Conservation (phyloP, 306 rosid genomes). For the Ceratonia siliqua region DNA sequence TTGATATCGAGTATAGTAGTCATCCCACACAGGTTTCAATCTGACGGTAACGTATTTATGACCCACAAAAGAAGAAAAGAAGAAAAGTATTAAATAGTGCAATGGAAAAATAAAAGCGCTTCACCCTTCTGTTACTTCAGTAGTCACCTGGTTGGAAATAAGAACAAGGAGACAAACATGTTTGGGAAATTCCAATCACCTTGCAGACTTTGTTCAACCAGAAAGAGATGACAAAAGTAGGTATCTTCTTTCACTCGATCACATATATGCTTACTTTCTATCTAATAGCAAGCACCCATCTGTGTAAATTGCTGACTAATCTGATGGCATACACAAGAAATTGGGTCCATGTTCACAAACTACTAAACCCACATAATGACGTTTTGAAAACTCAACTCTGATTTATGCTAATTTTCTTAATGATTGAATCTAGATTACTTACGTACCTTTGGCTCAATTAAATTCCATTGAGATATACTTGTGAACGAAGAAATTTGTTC, state of each 20-base stretch:
- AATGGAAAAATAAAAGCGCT: background rate
- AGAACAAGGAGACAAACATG: background rate
- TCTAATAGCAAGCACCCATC: background rate
- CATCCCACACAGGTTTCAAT: background rate
- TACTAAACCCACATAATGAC: background rate
- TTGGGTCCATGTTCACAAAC: background rate
- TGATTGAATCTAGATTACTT: background rate
- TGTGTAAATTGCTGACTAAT: background rate
- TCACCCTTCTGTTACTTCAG: background rate
- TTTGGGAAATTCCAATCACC: background rate
- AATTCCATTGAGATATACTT: slow-evolving; percentile 10
- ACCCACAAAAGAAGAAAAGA: background rate
- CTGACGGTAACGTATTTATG: background rate
- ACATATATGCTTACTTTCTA: background rate
- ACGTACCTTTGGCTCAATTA: background rate
- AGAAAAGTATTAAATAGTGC: background rate
- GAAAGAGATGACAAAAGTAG: background rate
- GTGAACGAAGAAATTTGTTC: slow-evolving; percentile 24
- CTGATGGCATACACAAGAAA: too few relatives aligned
- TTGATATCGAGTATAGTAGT: background rate
- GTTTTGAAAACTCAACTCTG: background rate
- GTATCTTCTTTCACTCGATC: background rate
- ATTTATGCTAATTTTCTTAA: background rate
- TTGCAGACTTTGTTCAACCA: background rate
- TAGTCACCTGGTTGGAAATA: background rate